Percentiles rank a stretch among this genome's conserved stretches.
These are phyloP conservation scores for Neopestalotiopsis rosae DNA, from an alignment of 2,329 filamentous ascomycete genomes.

Conservation along the genomic window DNA sequence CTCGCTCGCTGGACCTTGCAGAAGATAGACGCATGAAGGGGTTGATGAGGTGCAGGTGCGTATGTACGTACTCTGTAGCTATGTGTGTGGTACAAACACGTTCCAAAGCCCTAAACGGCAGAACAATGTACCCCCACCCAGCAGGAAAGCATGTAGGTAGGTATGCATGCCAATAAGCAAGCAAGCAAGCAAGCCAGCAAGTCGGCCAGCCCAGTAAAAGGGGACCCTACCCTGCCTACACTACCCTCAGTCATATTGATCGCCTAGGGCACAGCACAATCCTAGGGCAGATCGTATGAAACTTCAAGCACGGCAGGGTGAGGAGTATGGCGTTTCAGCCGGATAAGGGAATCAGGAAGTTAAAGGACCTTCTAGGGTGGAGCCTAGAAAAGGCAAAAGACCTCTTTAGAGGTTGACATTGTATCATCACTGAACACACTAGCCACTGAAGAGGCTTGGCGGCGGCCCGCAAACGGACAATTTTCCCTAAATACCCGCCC, in stretches of 20 bases:
- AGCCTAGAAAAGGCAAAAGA: background rate
- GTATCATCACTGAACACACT: background rate
- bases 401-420: slow-evolving; percentile 1
- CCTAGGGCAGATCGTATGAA: slow-evolving; percentile 12
- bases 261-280: background rate
- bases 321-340: slow-evolving; percentile 11
- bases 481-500: slow-evolving; percentile 1
- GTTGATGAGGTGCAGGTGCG: background rate
- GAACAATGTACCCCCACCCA: background rate
- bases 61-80: too few relatives aligned
- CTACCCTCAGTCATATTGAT: background rate
- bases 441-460: background rate
- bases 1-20: background rate
- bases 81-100: background rate
- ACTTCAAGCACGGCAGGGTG: slow-evolving; percentile 7
- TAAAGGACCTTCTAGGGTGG: background rate
- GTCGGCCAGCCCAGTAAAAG: too few relatives aligned
- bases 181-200: too few relatives aligned
- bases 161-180: background rate
- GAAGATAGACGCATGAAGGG: slow-evolving; percentile 6
- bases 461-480: background rate
- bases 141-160: background rate
- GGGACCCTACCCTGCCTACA: too few relatives aligned
- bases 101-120: background rate
- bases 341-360: slow-evolving; percentile 3